These are phyloP conservation scores for Hymenoscyphus linearis DNA, from an alignment of 2,329 filamentous ascomycete genomes.

Conservation along the genomic window DNA sequence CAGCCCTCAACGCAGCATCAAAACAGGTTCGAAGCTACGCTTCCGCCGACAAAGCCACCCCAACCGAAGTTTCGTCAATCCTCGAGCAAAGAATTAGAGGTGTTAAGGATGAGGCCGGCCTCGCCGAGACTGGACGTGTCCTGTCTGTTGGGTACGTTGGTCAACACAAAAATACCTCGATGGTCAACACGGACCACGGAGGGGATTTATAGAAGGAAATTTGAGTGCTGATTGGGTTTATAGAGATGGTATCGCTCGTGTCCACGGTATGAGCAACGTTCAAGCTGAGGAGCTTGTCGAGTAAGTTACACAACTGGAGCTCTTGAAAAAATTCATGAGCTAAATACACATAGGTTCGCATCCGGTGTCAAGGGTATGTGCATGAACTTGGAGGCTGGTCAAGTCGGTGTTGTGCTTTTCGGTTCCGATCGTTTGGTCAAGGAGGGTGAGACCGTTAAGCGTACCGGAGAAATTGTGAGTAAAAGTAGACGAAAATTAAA, in stretches of 20 bases:
- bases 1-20: constrained; percentile 63
- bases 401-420: constrained; percentile 99
- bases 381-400: constrained; percentile 99
- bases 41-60: constrained; percentile 86
- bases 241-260: constrained; percentile 99
- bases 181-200: constrained; percentile 16
- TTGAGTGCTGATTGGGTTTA: constrained; percentile 21
- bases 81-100: constrained; percentile 98
- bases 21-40: constrained; percentile 82
- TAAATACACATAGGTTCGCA: constrained; percentile 66
- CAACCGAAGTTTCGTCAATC: constrained; percentile 98
- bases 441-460: constrained; percentile 99
- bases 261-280: constrained; percentile 99
- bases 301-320: constrained; percentile 53
- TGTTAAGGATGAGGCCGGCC: constrained; percentile 91
- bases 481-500: constrained; percentile 1
- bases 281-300: constrained; percentile 99
- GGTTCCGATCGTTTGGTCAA: constrained; percentile 99
- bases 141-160: constrained; percentile 92
- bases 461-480: constrained; percentile 98
- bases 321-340: constrained; percentile 11
- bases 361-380: constrained; percentile 99
- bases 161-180: constrained; percentile 13
- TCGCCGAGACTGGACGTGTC: constrained; percentile 98
- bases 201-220: background rate